These are phyloP conservation scores for Rhynchosporium graminicola DNA, from an alignment of 2,329 filamentous ascomycete species.

Conservation along the genomic window DNA sequence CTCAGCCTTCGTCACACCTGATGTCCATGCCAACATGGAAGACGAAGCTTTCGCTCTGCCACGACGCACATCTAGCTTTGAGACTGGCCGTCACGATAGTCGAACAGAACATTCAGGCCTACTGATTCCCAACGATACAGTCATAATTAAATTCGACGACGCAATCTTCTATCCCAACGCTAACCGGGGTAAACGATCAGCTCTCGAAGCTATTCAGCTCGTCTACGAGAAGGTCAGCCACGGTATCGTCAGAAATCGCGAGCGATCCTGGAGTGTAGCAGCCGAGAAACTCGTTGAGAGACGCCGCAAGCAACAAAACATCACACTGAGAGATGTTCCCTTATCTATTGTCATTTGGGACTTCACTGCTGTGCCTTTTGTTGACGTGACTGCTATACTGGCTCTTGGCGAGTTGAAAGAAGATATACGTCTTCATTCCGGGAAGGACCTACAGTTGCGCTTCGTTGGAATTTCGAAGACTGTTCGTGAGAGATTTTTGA, in stretches of 20 bases:
- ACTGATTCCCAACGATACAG: conserved; percentile 19
- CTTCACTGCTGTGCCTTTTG: conserved; percentile 22
- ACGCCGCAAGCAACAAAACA: conserved; percentile 17
- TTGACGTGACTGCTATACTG: conserved; percentile 25
- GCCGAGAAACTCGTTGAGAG: conserved; percentile 16
- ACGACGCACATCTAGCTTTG: conserved; percentile 9
- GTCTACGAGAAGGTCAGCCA: conserved; percentile 14
- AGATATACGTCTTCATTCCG: conserved; percentile 22
- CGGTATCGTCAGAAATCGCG: neutral
- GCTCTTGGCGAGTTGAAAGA: conserved; percentile 25
- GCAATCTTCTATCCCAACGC: conserved; percentile 26
- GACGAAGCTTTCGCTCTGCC: conserved; percentile 14
- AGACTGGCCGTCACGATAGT: conserved; percentile 1
- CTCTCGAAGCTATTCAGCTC: conserved; percentile 15
- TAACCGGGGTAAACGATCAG: conserved; percentile 12
- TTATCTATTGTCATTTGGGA: conserved; percentile 26
- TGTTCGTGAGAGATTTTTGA: conserved; percentile 20
- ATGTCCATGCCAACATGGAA: conserved; percentile 15
- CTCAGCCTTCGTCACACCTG: conserved; percentile 17
- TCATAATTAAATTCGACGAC: conserved; percentile 19
- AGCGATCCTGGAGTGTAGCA: conserved; percentile 19
- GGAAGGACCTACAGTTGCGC: conserved; percentile 24
- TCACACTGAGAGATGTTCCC: conserved; percentile 12
- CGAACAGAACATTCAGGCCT: conserved; percentile 13
- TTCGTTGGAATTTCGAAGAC: conserved; percentile 24